Conservation (phyloP, 2,329 filamentous ascomycete genomes). For the Phialophora macrospora region DNA sequence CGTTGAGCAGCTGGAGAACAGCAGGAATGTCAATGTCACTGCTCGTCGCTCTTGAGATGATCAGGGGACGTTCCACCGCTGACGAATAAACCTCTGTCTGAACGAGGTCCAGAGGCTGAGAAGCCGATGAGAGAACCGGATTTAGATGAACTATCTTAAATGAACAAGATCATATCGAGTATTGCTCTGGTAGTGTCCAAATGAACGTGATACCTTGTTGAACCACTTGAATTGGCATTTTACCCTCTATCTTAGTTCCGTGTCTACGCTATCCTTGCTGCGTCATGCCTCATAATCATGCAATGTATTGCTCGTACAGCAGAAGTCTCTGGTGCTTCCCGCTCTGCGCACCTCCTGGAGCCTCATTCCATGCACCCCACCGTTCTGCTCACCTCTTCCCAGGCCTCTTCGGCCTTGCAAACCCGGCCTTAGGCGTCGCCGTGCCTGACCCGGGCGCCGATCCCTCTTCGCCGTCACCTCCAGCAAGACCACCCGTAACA, state of each 20-base stretch:
- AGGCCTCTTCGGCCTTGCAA: slow-evolving; percentile 68
- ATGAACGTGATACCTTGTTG: not conserved
- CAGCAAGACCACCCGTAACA: slow-evolving; percentile 16
- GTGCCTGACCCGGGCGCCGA: slow-evolving; percentile 48
- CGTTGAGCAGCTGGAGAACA: not conserved
- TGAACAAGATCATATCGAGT: not conserved
- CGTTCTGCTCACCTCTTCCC: slow-evolving; percentile 48
- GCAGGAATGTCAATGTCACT: not conserved
- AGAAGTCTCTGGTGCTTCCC: not conserved
- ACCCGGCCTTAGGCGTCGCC: slow-evolving; percentile 57
- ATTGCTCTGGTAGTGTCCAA: not conserved
- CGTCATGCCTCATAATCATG: slow-evolving; percentile 1
- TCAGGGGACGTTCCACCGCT: not conserved
- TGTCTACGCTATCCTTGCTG: not conserved
- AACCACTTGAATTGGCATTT: not conserved
- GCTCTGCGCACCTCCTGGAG: not conserved
- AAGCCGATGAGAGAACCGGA: not conserved
- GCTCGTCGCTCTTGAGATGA: not conserved
- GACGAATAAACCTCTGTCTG: not conserved
- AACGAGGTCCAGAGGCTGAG: not conserved
- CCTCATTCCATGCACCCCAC: not conserved
- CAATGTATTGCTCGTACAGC: not conserved
- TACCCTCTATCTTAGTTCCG: not conserved
- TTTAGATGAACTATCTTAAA: not conserved
- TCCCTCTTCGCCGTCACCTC: slow-evolving; percentile 19